Conservation (phyloP, 2,329 filamentous ascomycete genomes). For the Decorospora gaudefroyi region DNA sequence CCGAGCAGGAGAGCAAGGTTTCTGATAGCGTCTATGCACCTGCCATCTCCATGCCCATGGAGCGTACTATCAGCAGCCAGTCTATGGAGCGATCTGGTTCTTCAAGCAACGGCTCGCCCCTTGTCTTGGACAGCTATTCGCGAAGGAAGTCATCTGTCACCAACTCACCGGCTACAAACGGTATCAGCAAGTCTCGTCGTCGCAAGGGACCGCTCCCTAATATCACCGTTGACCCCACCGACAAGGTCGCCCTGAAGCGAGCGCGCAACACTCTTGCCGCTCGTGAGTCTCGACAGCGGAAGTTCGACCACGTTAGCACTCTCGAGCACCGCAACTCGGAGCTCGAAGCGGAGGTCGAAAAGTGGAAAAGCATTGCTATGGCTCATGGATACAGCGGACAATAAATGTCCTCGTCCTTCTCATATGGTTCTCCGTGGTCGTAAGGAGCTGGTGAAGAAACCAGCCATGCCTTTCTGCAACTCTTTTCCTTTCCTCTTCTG, state of each 20-base stretch:
- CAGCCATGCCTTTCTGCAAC: constrained; percentile 36
- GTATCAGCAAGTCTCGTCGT: constrained; percentile 70
- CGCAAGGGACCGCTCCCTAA: constrained; percentile 80
- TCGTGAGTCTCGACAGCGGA: constrained; percentile 87
- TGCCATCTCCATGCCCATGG: constrained; percentile 42
- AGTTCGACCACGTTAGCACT: constrained; percentile 74
- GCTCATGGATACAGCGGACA: constrained; percentile 46
- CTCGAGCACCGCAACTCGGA: constrained; percentile 75
- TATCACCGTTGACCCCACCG: constrained; percentile 74
- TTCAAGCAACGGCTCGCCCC: constrained; percentile 45
- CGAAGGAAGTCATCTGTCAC: constrained; percentile 51
- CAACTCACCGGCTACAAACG: constrained; percentile 64
- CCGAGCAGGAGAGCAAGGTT: constrained; percentile 52
- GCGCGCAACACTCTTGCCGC: constrained; percentile 92
- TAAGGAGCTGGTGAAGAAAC: constrained; percentile 47
- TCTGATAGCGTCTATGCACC: constrained; percentile 31
- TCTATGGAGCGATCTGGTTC: constrained; percentile 45
- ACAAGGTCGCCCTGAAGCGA: constrained; percentile 85
- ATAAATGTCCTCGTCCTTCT: constrained; percentile 39
- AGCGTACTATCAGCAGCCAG: constrained; percentile 49
- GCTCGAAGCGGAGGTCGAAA: constrained; percentile 59
- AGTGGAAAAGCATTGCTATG: constrained; percentile 50
- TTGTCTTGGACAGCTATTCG: constrained; percentile 43
- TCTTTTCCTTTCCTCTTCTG: constrained; percentile 27
- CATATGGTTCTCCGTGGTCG: constrained; percentile 37